Conservation (phyloP, 2,329 filamentous ascomycete genomes). For the Laburnicola sp. region DNA sequence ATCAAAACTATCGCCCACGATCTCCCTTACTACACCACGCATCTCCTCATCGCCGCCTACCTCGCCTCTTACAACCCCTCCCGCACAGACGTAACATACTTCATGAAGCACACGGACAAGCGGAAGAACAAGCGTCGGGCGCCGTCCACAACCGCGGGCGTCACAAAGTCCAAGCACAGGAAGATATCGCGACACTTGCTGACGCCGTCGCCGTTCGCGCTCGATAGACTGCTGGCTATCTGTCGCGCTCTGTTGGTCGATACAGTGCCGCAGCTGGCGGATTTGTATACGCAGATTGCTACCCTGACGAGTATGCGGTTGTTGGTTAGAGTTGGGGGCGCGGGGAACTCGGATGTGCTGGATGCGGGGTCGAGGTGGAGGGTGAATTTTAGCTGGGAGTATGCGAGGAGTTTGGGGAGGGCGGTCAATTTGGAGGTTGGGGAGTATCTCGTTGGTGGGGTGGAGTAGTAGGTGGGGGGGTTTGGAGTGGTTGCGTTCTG, state of each 20-base stretch:
- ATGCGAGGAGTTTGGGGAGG: conserved; percentile 69
- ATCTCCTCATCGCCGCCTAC: conserved; percentile 76
- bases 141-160: conserved; percentile 21
- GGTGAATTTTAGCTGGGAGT: conserved; percentile 79
- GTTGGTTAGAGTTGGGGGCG: conserved; percentile 64
- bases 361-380: conserved; percentile 75
- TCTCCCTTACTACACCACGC: conserved; percentile 72
- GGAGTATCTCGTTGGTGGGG: conserved; percentile 58
- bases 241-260: conserved; percentile 66
- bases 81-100: conserved; percentile 72
- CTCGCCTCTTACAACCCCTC: conserved; percentile 79
- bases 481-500: too few species aligned
- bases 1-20: conserved; percentile 45
- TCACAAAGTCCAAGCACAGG: conserved; percentile 57
- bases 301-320: conserved; percentile 73
- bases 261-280: conserved; percentile 49
- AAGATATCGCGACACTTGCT: conserved; percentile 78
- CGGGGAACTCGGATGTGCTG: conserved; percentile 61
- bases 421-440: conserved; percentile 77
- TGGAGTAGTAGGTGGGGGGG: conserved; percentile 23
- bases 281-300: conserved; percentile 61
- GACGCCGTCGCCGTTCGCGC: conserved; percentile 73
- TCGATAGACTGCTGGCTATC: conserved; percentile 79
- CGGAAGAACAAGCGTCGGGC: conserved; percentile 51
- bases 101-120: conserved; percentile 68